Evolutionary conservation across 2,329 filamentous ascomycete species (phyloP), one percentile per base, ranked within the genome.

Genomic region (Colletotrichum truncatum): DNA sequence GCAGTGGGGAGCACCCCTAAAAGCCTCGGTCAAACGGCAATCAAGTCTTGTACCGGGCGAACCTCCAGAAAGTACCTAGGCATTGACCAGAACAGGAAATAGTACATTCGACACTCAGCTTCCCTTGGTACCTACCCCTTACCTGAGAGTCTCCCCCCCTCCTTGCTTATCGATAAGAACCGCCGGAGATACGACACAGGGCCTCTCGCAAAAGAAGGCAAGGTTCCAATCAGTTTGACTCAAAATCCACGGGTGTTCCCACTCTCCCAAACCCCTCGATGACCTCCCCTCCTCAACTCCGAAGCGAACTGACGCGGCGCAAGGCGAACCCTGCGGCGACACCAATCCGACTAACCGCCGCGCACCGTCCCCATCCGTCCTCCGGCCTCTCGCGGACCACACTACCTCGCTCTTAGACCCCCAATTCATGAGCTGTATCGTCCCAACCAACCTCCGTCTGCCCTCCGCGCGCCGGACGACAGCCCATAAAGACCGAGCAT

Each of bases 401-500:
- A 11, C 49, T 43, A 54, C 34, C 30, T 53, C 25, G 43, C 62
- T 65, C 62, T 65, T 49, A 43, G 62, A 36, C 62, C 62, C 39
- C 34, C 49, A 49, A 49, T 65, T 43, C 41, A 61, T 49, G 57
- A 62, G n/a, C 43, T 51, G 49, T 49, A 36, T 28, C 48, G 49
- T 65, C 57, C 34, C 41, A 62, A 65, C 48, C 57, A 56, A 62
- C 36, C 23, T 41, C 48, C 41, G 41, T 62, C 41, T 48, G 46
- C 38, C 56, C 48, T 49, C 41, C 34, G 23, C 62, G 49, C 57
- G 57, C 62, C 57, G 23, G 57, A 62, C 62, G 21, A 45, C 34
- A 23, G 23, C 32, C 36, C 41, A 65, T 62, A 62, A 62, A 65
- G 62, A 62, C 49, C 57, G 62, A 65, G 62, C 62, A 65, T 65